phyloP scores from a whole-genome alignment of 106 monocot species.

The Alisma plantagoaquatica region DNA sequence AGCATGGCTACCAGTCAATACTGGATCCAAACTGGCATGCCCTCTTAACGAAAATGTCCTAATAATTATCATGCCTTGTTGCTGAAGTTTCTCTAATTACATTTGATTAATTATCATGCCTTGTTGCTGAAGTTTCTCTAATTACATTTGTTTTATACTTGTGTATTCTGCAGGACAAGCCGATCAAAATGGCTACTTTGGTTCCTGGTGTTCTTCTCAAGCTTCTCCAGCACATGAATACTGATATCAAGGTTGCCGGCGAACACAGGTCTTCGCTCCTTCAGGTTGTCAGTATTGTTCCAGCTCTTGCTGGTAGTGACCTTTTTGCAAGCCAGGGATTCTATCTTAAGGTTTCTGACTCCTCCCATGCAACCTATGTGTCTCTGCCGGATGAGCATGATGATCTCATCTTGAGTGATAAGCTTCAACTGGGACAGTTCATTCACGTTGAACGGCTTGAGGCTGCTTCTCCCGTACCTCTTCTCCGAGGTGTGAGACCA shows the following conservation, averaged over 20 bases:
- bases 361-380: constrained; percentile 81
- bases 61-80: too few species aligned
- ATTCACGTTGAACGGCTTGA: constrained; percentile 65
- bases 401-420: constrained; percentile 81
- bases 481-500: constrained; percentile 52
- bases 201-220: constrained; percentile 74
- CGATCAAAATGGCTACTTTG: constrained; percentile 52
- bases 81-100: too few species aligned
- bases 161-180: too few species aligned
- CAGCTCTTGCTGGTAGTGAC: constrained; percentile 62
- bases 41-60: too few species aligned
- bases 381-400: constrained; percentile 62
- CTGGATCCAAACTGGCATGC: too few species aligned
- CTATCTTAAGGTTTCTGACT: constrained; percentile 88
- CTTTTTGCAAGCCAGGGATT: constrained; percentile 78
- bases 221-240: constrained; percentile 81
- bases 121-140: too few species aligned
- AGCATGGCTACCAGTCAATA: too few species aligned
- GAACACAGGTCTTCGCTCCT: constrained; percentile 78
- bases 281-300: constrained; percentile 78
- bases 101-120: too few species aligned
- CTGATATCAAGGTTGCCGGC: constrained; percentile 47
- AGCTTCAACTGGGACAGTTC: constrained; percentile 80
- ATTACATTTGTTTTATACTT: too few species aligned
- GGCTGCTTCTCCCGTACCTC: constrained; percentile 65